Base-by-base conservation (phyloP, 1,284 basidiomycete species). In the Malassezia sp. region DNA sequence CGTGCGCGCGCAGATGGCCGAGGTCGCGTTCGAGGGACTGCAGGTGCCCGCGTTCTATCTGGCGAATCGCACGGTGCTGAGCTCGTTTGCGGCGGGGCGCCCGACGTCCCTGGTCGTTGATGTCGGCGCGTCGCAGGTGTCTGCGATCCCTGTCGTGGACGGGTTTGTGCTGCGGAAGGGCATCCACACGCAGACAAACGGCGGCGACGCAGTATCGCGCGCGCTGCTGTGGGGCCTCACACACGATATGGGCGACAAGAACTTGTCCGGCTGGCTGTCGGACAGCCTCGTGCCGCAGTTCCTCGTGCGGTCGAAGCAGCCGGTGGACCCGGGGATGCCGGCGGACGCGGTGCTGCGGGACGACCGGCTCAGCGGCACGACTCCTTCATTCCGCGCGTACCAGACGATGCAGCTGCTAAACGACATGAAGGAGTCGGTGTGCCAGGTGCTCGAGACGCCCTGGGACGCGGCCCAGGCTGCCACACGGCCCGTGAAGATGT, bases 161-260 rank as follows among this genome's bases (percentile, higher is more conserved):
- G 93, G 93, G 0, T 99, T 97, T 63, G 91, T 97, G 28, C 78
- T 99, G 37, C 79, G 90, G 57, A 95, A 95, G 77, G 90, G 90
- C 81, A 53, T 52, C 66, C 57, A 60, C 27, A 56, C 59, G 30
- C 63, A 67, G 41, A 53, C 57, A 38, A 61, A 60, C 29, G 57
- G 56, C 5, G 67, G 67, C 15, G 57, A 63, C 21, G 54, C 62
- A 37, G 51, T 33, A 35, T 53, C 43, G 27, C 49, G 33, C n/a
- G 52, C 49, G 0, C 41, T 56, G n/a, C 32, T 65, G 6, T 60
- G 59, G 49, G 57, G 56, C 21, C 51, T 67, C 29, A 53, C 57
- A 23, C 56, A 59, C 32, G 46, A 50, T 9, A 33, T 52, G 30
- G 48, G 52, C 18, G 39, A 38, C 27, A 44, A 44, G 21, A 45